Evolutionary conservation across 805 yeast genomes (phyloP).

Genomic region (Ogataea pini): DNA sequence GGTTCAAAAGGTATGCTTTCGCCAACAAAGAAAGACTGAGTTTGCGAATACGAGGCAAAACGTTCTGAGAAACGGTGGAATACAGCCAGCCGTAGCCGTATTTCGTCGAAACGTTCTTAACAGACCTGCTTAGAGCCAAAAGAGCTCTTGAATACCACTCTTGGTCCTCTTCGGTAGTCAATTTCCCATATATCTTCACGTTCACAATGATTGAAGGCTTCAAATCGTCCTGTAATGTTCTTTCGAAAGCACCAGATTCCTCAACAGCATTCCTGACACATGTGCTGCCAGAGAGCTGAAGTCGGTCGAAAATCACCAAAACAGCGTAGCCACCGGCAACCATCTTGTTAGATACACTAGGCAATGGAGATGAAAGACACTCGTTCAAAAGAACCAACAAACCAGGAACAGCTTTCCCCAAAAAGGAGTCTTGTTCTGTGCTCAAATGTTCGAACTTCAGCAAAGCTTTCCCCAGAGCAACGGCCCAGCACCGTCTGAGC

Average conservation of each 20-base stretch:
- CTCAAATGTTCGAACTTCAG: slow-evolving; percentile 9
- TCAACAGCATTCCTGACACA: slow-evolving; percentile 30
- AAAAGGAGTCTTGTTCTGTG: slow-evolving; percentile 19
- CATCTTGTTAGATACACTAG: slow-evolving; percentile 51
- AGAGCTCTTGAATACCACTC: slow-evolving; percentile 55
- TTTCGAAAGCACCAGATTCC: slow-evolving; percentile 34
- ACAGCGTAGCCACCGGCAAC: slow-evolving; percentile 58
- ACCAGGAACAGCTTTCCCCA: slow-evolving; percentile 26
- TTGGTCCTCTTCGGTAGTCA: slow-evolving; percentile 45
- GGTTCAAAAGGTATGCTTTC: slow-evolving; percentile 36
- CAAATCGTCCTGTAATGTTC: slow-evolving; percentile 40
- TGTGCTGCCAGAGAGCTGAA: slow-evolving; percentile 17
- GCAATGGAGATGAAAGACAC: slow-evolving; percentile 51
- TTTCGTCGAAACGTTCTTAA: slow-evolving; percentile 16
- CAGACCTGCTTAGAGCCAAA: slow-evolving; percentile 30
- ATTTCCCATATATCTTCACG: slow-evolving; percentile 51
- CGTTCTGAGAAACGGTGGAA: slow-evolving; percentile 43
- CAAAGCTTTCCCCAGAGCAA: slow-evolving; percentile 44
- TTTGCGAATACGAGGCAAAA: slow-evolving; percentile 38
- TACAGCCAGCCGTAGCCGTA: slow-evolving; percentile 55
- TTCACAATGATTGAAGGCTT: slow-evolving; percentile 51
- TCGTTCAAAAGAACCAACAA: slow-evolving; percentile 41
- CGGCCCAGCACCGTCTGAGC: slow-evolving; percentile 68
- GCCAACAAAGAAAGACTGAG: slow-evolving; percentile 37
- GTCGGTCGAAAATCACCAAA: slow-evolving; percentile 22